These are phyloP conservation scores for Selaginella tamariscina DNA, from an alignment of 75 land plant genomes.

Conservation along the genomic window DNA sequence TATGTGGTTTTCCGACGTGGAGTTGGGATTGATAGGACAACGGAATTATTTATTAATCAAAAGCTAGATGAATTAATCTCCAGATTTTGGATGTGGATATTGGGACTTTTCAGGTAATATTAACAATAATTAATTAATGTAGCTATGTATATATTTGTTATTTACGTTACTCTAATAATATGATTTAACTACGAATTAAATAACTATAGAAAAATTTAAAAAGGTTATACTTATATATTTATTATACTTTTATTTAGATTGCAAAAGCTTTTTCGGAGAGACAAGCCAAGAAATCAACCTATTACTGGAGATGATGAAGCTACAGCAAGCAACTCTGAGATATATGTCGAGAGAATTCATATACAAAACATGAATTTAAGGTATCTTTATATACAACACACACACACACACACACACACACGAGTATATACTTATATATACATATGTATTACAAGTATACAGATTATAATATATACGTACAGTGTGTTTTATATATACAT, in stretches of 20 bases:
- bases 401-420: no score
- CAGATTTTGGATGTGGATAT: constrained; percentile 59
- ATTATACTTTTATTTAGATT: constrained; percentile 1
- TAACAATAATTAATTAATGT: no score
- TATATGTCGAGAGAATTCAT: constrained; percentile 55
- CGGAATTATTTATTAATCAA: constrained; percentile 67
- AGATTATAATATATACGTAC: no score
- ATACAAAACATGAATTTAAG: constrained; percentile 72
- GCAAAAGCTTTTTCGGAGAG: constrained; percentile 2
- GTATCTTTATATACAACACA: no score
- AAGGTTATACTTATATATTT: not conserved
- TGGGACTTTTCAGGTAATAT: constrained; percentile 45
- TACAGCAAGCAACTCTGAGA: constrained; percentile 11
- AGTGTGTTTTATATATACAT: not conserved
- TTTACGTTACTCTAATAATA: no score
- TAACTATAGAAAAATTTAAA: not conserved
- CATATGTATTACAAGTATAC: no score
- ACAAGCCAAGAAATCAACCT: not conserved
- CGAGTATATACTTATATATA: no score
- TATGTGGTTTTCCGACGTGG: constrained; percentile 87
- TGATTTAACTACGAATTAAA: no score
- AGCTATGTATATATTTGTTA: no score
- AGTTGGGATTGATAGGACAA: constrained; percentile 74
- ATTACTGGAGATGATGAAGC: not conserved
- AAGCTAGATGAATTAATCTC: constrained; percentile 66